Evolutionary conservation across 305 asterid genomes (phyloP).

Genomic region (Rubia balearica): DNA sequence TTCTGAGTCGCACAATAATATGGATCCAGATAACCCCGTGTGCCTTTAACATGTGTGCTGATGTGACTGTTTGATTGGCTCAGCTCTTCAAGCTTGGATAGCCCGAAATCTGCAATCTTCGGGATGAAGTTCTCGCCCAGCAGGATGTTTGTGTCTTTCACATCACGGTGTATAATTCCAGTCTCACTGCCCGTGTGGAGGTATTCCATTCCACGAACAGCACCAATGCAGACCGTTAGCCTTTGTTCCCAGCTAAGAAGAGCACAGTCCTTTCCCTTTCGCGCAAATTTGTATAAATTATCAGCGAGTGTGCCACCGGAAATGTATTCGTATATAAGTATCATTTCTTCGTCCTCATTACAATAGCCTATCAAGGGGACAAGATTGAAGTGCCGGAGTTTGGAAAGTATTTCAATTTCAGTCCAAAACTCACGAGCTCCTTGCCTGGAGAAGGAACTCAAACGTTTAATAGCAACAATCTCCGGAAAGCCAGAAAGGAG

Average conservation of each 20-base stretch:
- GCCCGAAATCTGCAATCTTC: slow-evolving; percentile 21
- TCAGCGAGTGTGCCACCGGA: slow-evolving; percentile 33
- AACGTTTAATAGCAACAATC: slow-evolving; percentile 44
- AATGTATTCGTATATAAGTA: slow-evolving; percentile 20
- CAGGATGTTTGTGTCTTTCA: slow-evolving; percentile 20
- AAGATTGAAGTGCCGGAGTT: slow-evolving; percentile 42
- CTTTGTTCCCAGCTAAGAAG: slow-evolving; percentile 4
- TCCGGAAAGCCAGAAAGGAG: slow-evolving; percentile 7
- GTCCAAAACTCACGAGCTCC: slow-evolving; percentile 53
- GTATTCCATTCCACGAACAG: slow-evolving; percentile 48
- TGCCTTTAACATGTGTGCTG: slow-evolving; percentile 17
- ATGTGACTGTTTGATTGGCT: not conserved
- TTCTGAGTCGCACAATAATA: not conserved
- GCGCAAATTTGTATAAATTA: not conserved
- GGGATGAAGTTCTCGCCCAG: slow-evolving; percentile 12
- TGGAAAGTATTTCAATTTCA: slow-evolving; percentile 54
- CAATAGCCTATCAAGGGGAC: slow-evolving; percentile 69
- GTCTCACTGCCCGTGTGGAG: slow-evolving; percentile 44
- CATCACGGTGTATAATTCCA: slow-evolving; percentile 42
- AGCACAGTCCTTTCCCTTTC: not conserved
- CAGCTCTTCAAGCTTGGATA: slow-evolving; percentile 11
- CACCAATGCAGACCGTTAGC: slow-evolving; percentile 32
- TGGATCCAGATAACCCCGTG: slow-evolving; percentile 19
- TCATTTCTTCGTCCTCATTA: slow-evolving; percentile 30
- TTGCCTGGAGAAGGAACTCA: slow-evolving; percentile 32